These are phyloP conservation scores for Bondarzewia mesenterica DNA, from an alignment of 1,284 basidiomycete genomes.

Conservation along the genomic window DNA sequence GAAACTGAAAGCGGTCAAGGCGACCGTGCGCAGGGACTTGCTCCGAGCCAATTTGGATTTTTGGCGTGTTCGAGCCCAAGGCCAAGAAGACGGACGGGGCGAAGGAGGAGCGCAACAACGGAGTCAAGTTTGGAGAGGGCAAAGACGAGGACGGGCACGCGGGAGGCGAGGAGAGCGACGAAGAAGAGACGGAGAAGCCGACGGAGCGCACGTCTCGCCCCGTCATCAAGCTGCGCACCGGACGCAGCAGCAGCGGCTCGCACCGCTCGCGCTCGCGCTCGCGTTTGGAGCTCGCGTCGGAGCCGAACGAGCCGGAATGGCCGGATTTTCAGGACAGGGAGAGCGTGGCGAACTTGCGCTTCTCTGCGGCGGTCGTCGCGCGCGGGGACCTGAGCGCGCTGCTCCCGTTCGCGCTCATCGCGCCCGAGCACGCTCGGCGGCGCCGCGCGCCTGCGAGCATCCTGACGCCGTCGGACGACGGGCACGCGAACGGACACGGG, in stretches of 20 bases:
- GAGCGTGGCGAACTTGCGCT: slow-evolving; percentile 65
- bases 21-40: slow-evolving; percentile 57
- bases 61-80: slow-evolving; percentile 53
- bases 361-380: slow-evolving; percentile 59
- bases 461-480: slow-evolving; percentile 35
- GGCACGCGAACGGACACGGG: slow-evolving; percentile 22
- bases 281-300: slow-evolving; percentile 53
- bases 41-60: slow-evolving; percentile 54
- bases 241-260: slow-evolving; percentile 29
- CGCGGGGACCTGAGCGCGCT: slow-evolving; percentile 44
- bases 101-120: not conserved
- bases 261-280: slow-evolving; percentile 61
- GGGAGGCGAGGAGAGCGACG: slow-evolving; percentile 24
- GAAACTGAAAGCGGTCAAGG: slow-evolving; percentile 56
- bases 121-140: slow-evolving; percentile 8
- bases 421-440: slow-evolving; percentile 43
- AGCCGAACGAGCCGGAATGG: slow-evolving; percentile 36
- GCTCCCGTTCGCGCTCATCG: slow-evolving; percentile 72
- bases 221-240: slow-evolving; percentile 61
- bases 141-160: slow-evolving; percentile 18
- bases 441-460: not conserved
- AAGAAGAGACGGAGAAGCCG: slow-evolving; percentile 29
- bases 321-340: slow-evolving; percentile 54
- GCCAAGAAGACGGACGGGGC: slow-evolving; percentile 11
- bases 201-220: slow-evolving; percentile 37